Conservation (phyloP, 805 yeast species). For the Saccharomyces jurei region DNA sequence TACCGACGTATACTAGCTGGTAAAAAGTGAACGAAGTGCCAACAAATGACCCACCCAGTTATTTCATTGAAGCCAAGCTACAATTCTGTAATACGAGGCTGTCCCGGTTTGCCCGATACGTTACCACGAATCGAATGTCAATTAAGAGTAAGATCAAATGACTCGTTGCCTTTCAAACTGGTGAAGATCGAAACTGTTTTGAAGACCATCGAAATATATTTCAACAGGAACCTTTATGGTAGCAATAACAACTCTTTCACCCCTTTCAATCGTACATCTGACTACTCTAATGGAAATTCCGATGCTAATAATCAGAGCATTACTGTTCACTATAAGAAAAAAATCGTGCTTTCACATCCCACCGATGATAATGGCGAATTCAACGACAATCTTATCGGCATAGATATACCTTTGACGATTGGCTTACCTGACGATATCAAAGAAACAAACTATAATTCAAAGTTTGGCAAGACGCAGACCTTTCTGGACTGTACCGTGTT, state of each 20-base stretch:
- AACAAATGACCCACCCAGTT: conserved; percentile 24
- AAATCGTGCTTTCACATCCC: conserved; percentile 17
- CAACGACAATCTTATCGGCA: conserved; percentile 34
- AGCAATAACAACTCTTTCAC: conserved; percentile 25
- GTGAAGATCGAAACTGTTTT: conserved; percentile 43
- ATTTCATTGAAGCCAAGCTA: conserved; percentile 43
- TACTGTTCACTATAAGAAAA: conserved; percentile 28
- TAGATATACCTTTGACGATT: conserved; percentile 53
- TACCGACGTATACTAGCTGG: not conserved
- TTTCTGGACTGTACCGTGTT: conserved; percentile 31
- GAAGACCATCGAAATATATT: conserved; percentile 37
- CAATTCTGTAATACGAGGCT: conserved; percentile 49
- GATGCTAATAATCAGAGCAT: conserved; percentile 13
- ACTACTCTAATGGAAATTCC: not conserved
- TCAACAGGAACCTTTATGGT: conserved; percentile 27
- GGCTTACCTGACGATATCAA: conserved; percentile 47
- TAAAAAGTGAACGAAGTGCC: not conserved
- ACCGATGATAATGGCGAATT: conserved; percentile 24
- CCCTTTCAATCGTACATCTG: conserved; percentile 6
- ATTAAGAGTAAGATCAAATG: conserved; percentile 44
- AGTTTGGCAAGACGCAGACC: conserved; percentile 43
- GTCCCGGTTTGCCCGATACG: conserved; percentile 61
- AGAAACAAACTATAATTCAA: conserved; percentile 42
- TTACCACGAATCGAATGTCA: conserved; percentile 53
- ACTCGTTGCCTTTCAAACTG: conserved; percentile 40